phyloP scores from a whole-genome alignment of 139 green algal genomes.

The Chlamydomonas incerta region DNA sequence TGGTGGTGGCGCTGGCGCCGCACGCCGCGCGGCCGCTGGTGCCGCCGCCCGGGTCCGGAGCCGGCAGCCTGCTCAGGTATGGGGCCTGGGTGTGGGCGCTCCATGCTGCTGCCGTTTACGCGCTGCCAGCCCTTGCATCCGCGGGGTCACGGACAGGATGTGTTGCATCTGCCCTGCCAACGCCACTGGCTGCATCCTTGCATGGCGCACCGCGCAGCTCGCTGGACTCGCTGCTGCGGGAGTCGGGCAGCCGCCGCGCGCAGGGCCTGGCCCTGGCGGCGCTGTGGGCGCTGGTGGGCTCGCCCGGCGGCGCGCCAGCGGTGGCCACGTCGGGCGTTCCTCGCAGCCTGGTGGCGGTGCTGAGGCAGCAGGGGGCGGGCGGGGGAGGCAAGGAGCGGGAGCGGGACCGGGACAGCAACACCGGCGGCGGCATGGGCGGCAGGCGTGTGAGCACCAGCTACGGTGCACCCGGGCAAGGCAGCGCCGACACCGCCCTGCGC shows the following conservation, averaged over 20 bases:
- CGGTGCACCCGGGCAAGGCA: too few relatives aligned
- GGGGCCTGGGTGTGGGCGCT: too few relatives aligned
- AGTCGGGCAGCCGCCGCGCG: not conserved
- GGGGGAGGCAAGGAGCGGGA: not conserved
- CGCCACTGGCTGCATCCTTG: too few relatives aligned
- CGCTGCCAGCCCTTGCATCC: too few relatives aligned
- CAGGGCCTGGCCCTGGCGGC: slow-evolving; percentile 1
- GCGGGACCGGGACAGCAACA: not conserved
- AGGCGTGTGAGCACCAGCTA: too few relatives aligned
- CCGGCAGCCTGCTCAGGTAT: slow-evolving; percentile 21
- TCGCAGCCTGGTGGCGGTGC: slow-evolving; percentile 24
- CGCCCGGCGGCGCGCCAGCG: slow-evolving; percentile 8
- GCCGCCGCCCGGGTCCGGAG: not conserved
- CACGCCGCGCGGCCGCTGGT: not conserved
- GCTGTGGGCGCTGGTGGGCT: slow-evolving; percentile 25
- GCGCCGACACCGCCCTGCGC: too few relatives aligned
- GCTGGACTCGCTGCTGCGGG: slow-evolving; percentile 15
- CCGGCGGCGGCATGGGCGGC: too few relatives aligned
- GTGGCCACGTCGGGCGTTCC: slow-evolving; percentile 1
- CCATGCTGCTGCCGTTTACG: too few relatives aligned
- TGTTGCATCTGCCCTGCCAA: too few relatives aligned
- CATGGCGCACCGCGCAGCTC: too few relatives aligned
- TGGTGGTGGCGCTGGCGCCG: slow-evolving; percentile 27
- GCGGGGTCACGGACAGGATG: too few relatives aligned
- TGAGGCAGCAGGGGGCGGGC: not conserved